Base-by-base conservation (phyloP, 2,329 filamentous ascomycete species). In the Xylaria sp. region DNA sequence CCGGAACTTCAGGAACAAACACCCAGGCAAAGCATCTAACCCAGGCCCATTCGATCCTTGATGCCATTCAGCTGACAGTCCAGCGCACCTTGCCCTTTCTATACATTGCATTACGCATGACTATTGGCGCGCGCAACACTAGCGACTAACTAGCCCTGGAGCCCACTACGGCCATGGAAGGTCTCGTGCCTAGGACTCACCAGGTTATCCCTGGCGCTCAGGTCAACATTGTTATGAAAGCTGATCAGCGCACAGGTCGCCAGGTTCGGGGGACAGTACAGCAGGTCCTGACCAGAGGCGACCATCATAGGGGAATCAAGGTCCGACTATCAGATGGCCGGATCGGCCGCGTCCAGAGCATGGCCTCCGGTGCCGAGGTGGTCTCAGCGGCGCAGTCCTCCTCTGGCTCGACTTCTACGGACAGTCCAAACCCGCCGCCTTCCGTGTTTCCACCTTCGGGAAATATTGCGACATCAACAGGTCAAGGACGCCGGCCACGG, bases 251-350 rank as follows among this genome's bases (percentile, higher is more conserved):
- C 1, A 94, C 91, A 0, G 92, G 92, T 7, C 86, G 87, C 55
- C 89, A 93, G 74, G 92, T 93, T 1, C 82, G 84, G 54, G 92
- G 92, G 28, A 80, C 84, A 5, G 88, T 95, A 1, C 84, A 86
- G 62, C 88, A 93, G 55, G 79, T 94, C 0, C 83, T 95, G 57
- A 94, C 92, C 1, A 84, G 87, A 1, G 91, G 91, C 32, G 88
- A 94, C 73, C 92, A 95, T 75, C 91, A 91, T 2, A 86, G 91
- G 10, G 92, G 92, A 44, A 92, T 94, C 82, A 95, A 94, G 79
- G 92, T 94, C 28, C 88, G 92, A 2, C 83, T 95, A 6, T 81
- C 83, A 1, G 91, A 92, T 78, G 92, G 92, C 1, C 85, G 91
- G 32, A 88, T 95, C 2, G 92, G 92, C 1, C 83, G 92, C 18